Base-by-base conservation (phyloP, 768 basidiomycete genomes). In the Cubamyces lactineus region DNA sequence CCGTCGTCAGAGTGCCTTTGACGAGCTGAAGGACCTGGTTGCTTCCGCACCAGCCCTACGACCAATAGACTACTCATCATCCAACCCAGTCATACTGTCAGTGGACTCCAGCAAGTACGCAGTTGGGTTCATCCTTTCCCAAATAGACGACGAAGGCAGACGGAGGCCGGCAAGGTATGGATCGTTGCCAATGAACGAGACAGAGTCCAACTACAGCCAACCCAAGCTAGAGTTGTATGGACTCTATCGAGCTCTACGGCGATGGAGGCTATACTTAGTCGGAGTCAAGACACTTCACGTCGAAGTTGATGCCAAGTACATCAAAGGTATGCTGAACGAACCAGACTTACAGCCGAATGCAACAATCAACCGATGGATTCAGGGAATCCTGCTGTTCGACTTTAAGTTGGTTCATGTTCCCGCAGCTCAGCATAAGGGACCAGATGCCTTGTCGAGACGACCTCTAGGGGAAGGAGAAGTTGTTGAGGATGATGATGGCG, bases 271-370 rank as follows among this genome's bases (percentile, higher is more conserved):
- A 57, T 68, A 76, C 40, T 26, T 78, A 7, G 54, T 74, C 47
- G 75, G 74, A 19, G 63, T 72, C 0, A 63, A 67, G 30, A 74
- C 70, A 2, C 62, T 81, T 0, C 52, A 66, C 19, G 68, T 81
- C 0, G 76, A 79, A 63, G 74, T 76, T 0, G 76, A 81, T 64
- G 78, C 76, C 0, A 67, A 75, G 34, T 76, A 76, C 59, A 78
- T 81, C 7, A 76, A 76, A 54, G 76, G 75, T n/a, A 81, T 80
- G 78, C 51, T 81, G 2, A 77, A 79, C 50, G 58, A 75, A 12
- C 78, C 79, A 0, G 76, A 80, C 39, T 23, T 76, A 0, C 70
- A 71, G 19, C 78, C 76, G 0, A 77, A 75, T 57, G 74, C 77
- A 0, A 61, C 78, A 0, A 75, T 80, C 6, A 81, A 80, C 55